Base-by-base conservation (phyloP, 495 filamentous ascomycete species). In the Staphylotrichum longicolle region DNA sequence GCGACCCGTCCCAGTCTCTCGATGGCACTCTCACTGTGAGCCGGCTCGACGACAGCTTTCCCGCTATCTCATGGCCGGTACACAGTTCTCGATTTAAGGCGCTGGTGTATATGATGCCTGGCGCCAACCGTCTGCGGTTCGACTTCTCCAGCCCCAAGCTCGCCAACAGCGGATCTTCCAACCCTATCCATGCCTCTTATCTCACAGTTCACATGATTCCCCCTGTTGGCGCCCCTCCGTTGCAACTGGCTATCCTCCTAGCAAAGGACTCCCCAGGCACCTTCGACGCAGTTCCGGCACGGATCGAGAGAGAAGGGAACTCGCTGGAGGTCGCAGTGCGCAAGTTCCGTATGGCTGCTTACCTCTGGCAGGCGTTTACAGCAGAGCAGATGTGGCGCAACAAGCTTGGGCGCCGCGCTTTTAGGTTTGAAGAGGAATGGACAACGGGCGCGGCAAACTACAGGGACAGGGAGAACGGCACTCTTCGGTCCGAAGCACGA, bases 281-380 rank as follows among this genome's bases (percentile, higher is more conserved):
- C 0, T 96, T 88, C 62, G 91, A 96, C 78, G 86, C 89, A 8
- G 82, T 87, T 33, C 91, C 91, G 1, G 85, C 91, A 56, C 80
- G 88, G 40, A 73, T 82, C 46, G 84, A 89, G 68, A 83, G 83
- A 59, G 92, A 96, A 79, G 91, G 89, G 4, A 93, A 93, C 69
- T 83, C 82, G 3, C 67, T 96, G 37, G 88, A 93, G 3, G 85
- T 80, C 11, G 93, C 93, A 0, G 82, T 94, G 64, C 82, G 83
- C 58, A 96, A 96, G 72, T 96, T 90, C 68, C 83, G 91, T 57
- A 95, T 91, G 86, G 87, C 91, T 30, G 92, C 91, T 15, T 95
- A 96, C 70, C 80, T 97, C 3, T 97, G 93, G 93, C 93, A 96
- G 71, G 91, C 91, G 7, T 96, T 94, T 68, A 97, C 93, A 1